These are phyloP conservation scores for Verticillium isaacii DNA, from an alignment of 2,329 filamentous ascomycete species.

Conservation along the genomic window DNA sequence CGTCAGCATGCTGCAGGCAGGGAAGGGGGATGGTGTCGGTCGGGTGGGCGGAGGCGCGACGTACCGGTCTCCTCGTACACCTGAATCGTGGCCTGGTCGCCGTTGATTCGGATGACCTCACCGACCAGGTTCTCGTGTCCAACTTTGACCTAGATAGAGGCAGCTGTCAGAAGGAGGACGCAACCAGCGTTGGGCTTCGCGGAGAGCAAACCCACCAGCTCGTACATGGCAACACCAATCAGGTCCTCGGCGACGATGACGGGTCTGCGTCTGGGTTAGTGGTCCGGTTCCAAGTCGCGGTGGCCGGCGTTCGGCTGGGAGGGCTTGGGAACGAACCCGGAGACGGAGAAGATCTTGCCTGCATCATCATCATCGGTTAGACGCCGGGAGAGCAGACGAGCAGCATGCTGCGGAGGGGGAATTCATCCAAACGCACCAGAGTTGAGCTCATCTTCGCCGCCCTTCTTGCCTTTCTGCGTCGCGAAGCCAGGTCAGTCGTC, in stretches of 20 bases:
- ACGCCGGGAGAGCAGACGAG: not conserved
- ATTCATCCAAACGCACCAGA: conserved; percentile 25
- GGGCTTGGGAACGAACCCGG: conserved; percentile 44
- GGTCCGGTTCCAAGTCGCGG: conserved; percentile 7
- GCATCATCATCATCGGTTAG: conserved; percentile 1
- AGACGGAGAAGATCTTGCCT: conserved; percentile 61
- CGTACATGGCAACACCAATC: conserved; percentile 99
- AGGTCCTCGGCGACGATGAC: conserved; percentile 97
- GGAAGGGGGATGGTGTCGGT: not conserved
- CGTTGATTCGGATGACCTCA: conserved; percentile 97
- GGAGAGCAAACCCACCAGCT: conserved; percentile 63
- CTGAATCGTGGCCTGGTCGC: conserved; percentile 93
- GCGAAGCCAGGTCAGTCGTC: conserved; percentile 2
- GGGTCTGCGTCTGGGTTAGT: conserved; percentile 48
- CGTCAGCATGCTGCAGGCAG: not conserved
- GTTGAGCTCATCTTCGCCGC: conserved; percentile 30
- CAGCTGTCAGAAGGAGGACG: not conserved
- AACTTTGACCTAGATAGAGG: conserved; percentile 67
- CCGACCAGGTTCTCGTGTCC: conserved; percentile 89
- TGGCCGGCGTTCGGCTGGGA: not conserved
- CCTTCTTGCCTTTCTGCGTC: conserved; percentile 27
- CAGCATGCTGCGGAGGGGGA: not conserved
- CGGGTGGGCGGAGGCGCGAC: conserved; percentile 17
- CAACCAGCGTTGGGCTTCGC: no score
- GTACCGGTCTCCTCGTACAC: conserved; percentile 98